Base-by-base conservation (phyloP, 352 stramenopile species). In the Phytophthora gonapodyides region DNA sequence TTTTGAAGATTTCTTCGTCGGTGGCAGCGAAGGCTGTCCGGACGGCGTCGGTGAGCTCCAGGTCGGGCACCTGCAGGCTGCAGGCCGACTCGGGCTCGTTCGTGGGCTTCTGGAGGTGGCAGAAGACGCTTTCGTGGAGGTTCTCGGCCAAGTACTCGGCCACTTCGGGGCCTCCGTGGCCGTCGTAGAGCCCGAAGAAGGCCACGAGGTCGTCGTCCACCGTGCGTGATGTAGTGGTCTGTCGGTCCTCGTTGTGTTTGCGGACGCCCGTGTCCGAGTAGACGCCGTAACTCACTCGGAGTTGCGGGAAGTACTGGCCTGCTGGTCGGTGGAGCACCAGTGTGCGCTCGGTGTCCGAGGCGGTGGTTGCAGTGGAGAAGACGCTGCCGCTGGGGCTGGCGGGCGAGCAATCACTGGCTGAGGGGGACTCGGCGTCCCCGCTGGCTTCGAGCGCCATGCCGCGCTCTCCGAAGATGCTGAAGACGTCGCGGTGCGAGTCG, bases 111-210 rank as follows among this genome's bases (percentile, higher is more conserved):
- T 67, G 53, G 9, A 93, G 61, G 6, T 80, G 65, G 21, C 75
- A 68, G 43, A 88, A 88, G 7, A 93, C 75, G n/a, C 71, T 69
- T 27, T 67, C 45, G 34, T 92, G 79, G 5, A 96, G 65, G 38
- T 89, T 74, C 16, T 82, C 41, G 7, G 78, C 63, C 38, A 96
- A 42, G 35, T 88, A 87, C 30, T 90, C 78, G 40, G 81, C 79
- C 5, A 96, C 82, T 44, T 86, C 73, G 5, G 78, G 36, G 17
- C 87, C 87, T 43, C 80, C 82, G 58, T 96, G 87, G 36, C 87
- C 87, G 61, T 96, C 87, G 61, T 91, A 96, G 1, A 96, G 61
- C n/a, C 80, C 87, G 54, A 96, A 93, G 59, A 87, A 96, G 27
- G 81, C 84, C 12, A 91, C 72, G 1, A 80, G 70, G 16, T 94